Evolutionary conservation across 169 alveolate genomes (phyloP), one percentile per base, ranked within the genome.

Genomic region (Plasmodium coatneyi): DNA sequence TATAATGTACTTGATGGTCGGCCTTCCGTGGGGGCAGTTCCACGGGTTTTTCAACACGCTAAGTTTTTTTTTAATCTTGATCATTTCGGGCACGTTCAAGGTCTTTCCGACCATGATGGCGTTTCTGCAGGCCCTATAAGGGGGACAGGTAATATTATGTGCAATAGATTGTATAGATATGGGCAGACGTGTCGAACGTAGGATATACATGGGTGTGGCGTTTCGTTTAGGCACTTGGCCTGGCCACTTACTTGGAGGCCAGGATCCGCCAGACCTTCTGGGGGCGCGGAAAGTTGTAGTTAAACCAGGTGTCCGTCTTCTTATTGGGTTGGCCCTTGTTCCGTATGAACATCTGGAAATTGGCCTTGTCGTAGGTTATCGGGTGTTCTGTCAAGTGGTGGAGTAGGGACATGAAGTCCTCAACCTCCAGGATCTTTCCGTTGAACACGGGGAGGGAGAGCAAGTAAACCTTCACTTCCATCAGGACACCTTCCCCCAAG

Each of bases 1-100:
- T 10, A 83, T 83, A 3, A 96, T 92, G 71, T 96, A 95, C 70
- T 96, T 96, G 80, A 99, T 97, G n/a, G 99, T 98, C 5, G 99
- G 99, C 70, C 99, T 95, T 5, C 99, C 99, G 95, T 99, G 99
- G 36, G 99, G 99, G 92, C 99, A 99, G 95, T 99, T 99, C 99
- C 99, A 99, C 7, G 99, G 99, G 71, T 98, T 98, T 54, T 98
- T 95, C 36, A 99, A 95, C 39, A 95, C 95, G 5, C 98, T 89
- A 93, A 99, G 94, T 71, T 97, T 97, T 36, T 91, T 89, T 16
- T 98, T 96, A 16, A 99, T 97, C 39, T 84, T 95, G 46, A 95
- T 96, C 99, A 99, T 99, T 76, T 98, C 96, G 19, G 92, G 60
- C 32, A 87, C 92, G 70, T 97, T 96, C 72, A 99, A 95, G n/a